Evolutionary conservation across 2,329 filamentous ascomycete genomes (phyloP).

Genomic region (Trematosphaeria pertusa): DNA sequence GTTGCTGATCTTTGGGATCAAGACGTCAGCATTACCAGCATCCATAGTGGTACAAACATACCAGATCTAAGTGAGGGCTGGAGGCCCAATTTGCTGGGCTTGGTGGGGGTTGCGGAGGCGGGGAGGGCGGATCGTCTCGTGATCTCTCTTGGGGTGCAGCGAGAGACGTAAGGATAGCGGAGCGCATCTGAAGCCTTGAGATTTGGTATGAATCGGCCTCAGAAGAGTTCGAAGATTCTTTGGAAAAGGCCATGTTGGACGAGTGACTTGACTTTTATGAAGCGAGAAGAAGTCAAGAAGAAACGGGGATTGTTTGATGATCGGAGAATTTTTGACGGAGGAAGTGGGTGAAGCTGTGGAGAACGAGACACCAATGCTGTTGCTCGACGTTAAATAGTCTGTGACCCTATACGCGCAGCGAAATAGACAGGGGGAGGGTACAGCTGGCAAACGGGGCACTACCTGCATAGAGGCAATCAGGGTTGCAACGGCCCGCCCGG

Average conservation of each 20-base stretch:
- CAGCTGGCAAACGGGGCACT: conserved; percentile 34
- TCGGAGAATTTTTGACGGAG: no score
- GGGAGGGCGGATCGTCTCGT: conserved; percentile 49
- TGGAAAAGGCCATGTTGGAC: no score
- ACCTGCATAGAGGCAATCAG: conserved; percentile 34
- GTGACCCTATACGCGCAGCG: conserved; percentile 16
- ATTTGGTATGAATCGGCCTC: no score
- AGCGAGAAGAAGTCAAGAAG: no score
- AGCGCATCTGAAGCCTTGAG: no score
- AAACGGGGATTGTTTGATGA: no score
- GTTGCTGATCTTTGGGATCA: conserved; percentile 2
- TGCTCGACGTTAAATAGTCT: conserved; percentile 38
- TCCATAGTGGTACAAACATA: conserved; percentile 13
- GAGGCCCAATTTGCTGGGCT: conserved; percentile 44
- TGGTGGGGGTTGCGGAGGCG: conserved; percentile 49
- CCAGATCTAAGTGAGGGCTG: conserved; percentile 9
- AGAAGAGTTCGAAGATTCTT: no score
- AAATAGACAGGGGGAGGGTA: conserved; percentile 27
- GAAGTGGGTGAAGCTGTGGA: conserved; percentile 19
- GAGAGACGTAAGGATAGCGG: no score
- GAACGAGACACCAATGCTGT: conserved; percentile 26
- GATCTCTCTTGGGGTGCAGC: conserved; percentile 28
- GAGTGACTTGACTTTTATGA: no score
- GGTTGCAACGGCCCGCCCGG: conserved; percentile 45
- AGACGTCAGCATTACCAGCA: conserved; percentile 5